Conservation (phyloP, 2,329 filamentous ascomycete genomes). For the Colletotrichum sp. region DNA sequence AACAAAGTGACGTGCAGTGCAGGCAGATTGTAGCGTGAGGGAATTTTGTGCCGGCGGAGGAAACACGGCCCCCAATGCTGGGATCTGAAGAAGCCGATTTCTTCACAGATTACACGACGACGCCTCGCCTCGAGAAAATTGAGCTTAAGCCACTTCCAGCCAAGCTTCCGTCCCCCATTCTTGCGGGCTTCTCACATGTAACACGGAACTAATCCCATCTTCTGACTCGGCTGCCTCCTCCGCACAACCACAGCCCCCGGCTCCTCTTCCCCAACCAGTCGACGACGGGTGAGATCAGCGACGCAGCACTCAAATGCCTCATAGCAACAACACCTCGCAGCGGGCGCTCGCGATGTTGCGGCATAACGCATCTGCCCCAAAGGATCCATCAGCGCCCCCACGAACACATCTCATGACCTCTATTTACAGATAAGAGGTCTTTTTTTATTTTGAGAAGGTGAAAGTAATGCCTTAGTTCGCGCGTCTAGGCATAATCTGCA, state of each 20-base stretch:
- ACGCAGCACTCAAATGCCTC: not conserved
- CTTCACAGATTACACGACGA: not conserved
- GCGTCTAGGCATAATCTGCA: not conserved
- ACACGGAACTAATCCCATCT: not conserved
- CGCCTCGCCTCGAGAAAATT: not conserved
- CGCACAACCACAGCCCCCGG: not conserved
- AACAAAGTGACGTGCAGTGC: not conserved
- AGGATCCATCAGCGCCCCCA: not conserved
- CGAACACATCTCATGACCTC: not conserved
- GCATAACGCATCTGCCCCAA: not conserved
- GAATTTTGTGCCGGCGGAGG: not conserved
- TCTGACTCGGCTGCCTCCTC: not conserved
- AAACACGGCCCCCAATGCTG: not conserved
- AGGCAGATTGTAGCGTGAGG: not conserved
- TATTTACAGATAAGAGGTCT: not conserved
- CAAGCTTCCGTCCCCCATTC: not conserved
- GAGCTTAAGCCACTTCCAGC: not conserved
- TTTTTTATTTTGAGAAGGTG: not conserved
- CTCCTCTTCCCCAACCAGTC: not conserved
- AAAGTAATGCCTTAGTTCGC: not conserved
- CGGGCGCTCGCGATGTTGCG: not conserved
- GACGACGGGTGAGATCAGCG: not conserved
- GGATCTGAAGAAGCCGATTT: not conserved
- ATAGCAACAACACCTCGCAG: not conserved
- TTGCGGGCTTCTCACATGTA: constrained; percentile 6